Evolutionary conservation across 805 yeast genomes (phyloP).

Genomic region (Lachancea kluyveri): DNA sequence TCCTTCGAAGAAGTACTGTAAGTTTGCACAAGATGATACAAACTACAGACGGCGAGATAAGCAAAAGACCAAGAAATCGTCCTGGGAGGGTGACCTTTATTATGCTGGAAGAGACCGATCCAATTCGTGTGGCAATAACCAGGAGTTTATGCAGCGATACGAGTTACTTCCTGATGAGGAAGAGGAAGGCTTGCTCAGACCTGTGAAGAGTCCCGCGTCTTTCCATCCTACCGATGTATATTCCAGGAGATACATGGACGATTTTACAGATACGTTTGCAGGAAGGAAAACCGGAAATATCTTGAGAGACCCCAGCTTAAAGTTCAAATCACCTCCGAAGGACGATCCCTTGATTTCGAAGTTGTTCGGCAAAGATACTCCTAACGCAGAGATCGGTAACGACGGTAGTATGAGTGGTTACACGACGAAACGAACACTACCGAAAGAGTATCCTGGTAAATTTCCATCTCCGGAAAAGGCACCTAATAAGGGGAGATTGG

Average conservation of each 20-base stretch:
- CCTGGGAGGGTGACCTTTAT: slow-evolving; percentile 3
- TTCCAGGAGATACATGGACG: too few relatives aligned
- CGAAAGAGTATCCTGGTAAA: slow-evolving; percentile 23
- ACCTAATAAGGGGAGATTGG: too few relatives aligned
- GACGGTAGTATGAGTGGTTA: too few relatives aligned
- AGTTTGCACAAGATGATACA: slow-evolving; percentile 24
- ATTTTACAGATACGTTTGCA: slow-evolving; percentile 23
- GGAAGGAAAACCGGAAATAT: slow-evolving; percentile 9
- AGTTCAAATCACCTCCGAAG: slow-evolving; percentile 14
- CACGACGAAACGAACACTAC: slow-evolving; percentile 1
- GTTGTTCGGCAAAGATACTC: slow-evolving; percentile 13
- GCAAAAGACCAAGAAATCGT: too few relatives aligned
- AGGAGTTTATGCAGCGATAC: slow-evolving; percentile 20
- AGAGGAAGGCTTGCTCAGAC: slow-evolving; percentile 6
- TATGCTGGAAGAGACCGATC: slow-evolving; percentile 14
- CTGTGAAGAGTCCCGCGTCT: slow-evolving; percentile 1
- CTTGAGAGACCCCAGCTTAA: slow-evolving; percentile 5
- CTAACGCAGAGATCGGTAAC: slow-evolving; percentile 1
- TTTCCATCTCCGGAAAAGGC: slow-evolving; percentile 24
- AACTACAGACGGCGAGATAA: slow-evolving; percentile 11
- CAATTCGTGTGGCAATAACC: slow-evolving; percentile 20
- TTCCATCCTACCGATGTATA: too few relatives aligned
- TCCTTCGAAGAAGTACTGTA: slow-evolving; percentile 26
- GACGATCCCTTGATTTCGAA: slow-evolving; percentile 22
- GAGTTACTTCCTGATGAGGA: slow-evolving; percentile 21